Conservation (phyloP, 2,329 filamentous ascomycete genomes). For the Arthroderma sp. region DNA sequence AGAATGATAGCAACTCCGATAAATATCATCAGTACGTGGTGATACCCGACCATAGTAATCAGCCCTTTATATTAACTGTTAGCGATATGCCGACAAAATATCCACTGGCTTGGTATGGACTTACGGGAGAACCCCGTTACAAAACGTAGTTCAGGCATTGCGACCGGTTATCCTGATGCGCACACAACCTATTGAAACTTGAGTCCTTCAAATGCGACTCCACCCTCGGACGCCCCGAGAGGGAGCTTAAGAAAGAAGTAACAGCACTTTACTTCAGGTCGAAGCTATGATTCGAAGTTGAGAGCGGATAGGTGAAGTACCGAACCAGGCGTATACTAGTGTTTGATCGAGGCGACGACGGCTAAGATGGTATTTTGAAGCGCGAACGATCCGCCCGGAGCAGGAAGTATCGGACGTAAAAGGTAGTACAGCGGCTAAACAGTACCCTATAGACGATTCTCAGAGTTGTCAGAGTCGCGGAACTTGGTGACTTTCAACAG, state of each 20-base stretch:
- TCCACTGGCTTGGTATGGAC: conserved; percentile 8
- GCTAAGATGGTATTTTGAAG: too few species aligned
- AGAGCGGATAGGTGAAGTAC: too few species aligned
- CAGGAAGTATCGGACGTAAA: too few species aligned
- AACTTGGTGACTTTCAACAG: too few species aligned
- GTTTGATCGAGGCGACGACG: too few species aligned
- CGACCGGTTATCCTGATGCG: not conserved
- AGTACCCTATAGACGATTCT: too few species aligned
- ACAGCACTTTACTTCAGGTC: too few species aligned
- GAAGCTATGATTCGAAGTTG: too few species aligned
- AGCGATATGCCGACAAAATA: conserved; percentile 4
- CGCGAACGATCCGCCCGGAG: too few species aligned
- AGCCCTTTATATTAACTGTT: conserved; percentile 31
- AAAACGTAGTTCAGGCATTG: conserved; percentile 18
- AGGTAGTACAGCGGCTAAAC: too few species aligned
- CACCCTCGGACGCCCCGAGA: conserved; percentile 30
- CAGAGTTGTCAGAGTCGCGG: too few species aligned
- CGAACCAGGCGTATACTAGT: too few species aligned
- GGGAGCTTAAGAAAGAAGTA: conserved; percentile 17
- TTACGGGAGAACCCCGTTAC: conserved; percentile 19
- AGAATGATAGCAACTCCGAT: conserved; percentile 90
- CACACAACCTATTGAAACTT: not conserved
- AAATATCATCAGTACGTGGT: conserved; percentile 92
- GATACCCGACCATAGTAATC: conserved; percentile 52
- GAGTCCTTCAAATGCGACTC: conserved; percentile 14